phyloP scores from a whole-genome alignment of 257 asterid species.

The Fraxinus excelsior region DNA sequence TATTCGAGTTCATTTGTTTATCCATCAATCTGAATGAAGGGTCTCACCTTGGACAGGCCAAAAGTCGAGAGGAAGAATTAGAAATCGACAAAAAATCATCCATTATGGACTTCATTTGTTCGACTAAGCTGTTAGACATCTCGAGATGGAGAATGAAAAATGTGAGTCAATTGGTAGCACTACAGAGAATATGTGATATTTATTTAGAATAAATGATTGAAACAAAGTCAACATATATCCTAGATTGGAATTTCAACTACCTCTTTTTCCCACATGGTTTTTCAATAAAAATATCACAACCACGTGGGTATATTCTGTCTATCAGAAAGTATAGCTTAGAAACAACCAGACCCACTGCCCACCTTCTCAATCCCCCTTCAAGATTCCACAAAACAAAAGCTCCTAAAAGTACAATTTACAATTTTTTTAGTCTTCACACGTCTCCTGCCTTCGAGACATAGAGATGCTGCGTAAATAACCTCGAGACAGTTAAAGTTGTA shows the following conservation, averaged over 20 bases:
- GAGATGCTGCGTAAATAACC: constrained; percentile 34
- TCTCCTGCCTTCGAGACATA: constrained; percentile 27
- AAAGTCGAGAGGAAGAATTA: too few species aligned
- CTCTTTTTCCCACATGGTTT: constrained; percentile 46
- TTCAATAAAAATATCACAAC: constrained; percentile 65
- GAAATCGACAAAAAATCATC: too few species aligned
- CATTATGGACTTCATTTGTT: too few species aligned
- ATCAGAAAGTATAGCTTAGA: constrained; percentile 48
- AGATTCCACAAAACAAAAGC: constrained; percentile 53
- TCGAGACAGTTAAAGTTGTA: constrained; percentile 46
- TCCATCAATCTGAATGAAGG: too few species aligned
- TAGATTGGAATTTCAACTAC: not conserved
- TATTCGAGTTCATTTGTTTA: too few species aligned
- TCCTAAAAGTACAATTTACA: constrained; percentile 82
- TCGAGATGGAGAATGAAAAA: too few species aligned
- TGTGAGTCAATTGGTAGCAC: not conserved
- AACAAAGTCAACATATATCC: constrained; percentile 31
- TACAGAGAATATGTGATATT: not conserved
- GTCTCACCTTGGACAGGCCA: too few species aligned
- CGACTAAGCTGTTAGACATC: too few species aligned
- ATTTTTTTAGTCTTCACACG: constrained; percentile 27
- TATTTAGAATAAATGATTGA: constrained; percentile 27
- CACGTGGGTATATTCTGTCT: constrained; percentile 44
- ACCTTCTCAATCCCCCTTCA: constrained; percentile 35
- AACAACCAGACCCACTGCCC: constrained; percentile 42